Conservation (phyloP, 805 yeast species). For the Ogataea saltuana region DNA sequence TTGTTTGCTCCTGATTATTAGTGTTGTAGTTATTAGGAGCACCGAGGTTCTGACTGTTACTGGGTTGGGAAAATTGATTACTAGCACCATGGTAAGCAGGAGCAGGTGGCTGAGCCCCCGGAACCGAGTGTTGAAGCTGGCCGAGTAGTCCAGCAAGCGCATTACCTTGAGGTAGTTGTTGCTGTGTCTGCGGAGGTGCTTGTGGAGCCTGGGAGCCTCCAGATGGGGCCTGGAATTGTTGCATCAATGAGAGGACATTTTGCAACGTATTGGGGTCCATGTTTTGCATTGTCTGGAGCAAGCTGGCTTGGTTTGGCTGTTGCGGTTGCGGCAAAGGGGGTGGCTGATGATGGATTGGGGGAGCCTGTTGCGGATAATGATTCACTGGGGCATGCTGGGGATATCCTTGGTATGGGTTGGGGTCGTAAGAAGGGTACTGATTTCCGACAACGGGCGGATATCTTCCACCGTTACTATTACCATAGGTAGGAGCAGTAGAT, state of each 20-base stretch:
- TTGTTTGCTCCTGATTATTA: conserved; percentile 32
- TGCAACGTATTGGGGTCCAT: conserved; percentile 38
- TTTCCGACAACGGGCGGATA: conserved; percentile 11
- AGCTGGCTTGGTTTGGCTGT: conserved; percentile 22
- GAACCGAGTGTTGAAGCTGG: conserved; percentile 27
- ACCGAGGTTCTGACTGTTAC: conserved; percentile 17
- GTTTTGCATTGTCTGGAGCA: conserved; percentile 26
- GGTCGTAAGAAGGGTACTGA: conserved; percentile 11
- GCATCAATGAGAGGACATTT: conserved; percentile 34
- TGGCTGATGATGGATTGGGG: conserved; percentile 1
- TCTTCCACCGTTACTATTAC: conserved; percentile 14
- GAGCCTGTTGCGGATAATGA: conserved; percentile 17
- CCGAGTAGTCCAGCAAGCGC: conserved; percentile 23
- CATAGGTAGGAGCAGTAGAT: conserved; percentile 16
- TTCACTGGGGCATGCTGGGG: conserved; percentile 6
- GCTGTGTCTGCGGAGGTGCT: conserved; percentile 6
- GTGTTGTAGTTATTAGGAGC: conserved; percentile 15
- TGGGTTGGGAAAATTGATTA: conserved; percentile 15
- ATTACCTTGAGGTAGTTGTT: conserved; percentile 20
- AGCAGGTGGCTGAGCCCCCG: conserved; percentile 23
- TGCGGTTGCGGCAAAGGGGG: conserved; percentile 13
- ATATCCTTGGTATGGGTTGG: conserved; percentile 16
- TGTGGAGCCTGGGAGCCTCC: too few relatives aligned
- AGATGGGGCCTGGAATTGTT: conserved; percentile 24
- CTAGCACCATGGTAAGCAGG: conserved; percentile 15